Percentiles rank a stretch among this genome's conserved stretches.
Evolutionary conservation across 2,329 filamentous ascomycete genomes (phyloP).

Genomic region (Clonostachys rhizophaga): DNA sequence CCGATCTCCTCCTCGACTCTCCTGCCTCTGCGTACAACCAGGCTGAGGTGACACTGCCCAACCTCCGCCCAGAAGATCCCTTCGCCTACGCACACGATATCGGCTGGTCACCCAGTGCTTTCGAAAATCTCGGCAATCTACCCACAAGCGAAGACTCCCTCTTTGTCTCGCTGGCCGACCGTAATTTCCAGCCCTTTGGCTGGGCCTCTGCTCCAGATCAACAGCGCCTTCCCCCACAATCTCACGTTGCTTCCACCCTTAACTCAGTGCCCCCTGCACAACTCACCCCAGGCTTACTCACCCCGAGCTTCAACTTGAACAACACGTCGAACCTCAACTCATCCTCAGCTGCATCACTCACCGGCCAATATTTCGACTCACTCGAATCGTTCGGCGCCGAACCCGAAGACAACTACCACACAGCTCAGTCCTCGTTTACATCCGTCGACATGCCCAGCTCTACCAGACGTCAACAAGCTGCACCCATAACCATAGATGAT

Average conservation of each 20-base stretch:
- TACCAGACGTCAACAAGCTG: no score
- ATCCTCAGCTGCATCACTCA: no score
- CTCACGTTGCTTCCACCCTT: not conserved
- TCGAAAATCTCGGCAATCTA: not conserved
- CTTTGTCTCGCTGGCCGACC: conserved; percentile 15
- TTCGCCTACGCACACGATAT: not conserved
- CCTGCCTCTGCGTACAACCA: not conserved
- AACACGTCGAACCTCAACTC: not conserved
- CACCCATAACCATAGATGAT: no score
- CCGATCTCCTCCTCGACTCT: not conserved
- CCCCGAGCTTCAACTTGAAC: not conserved
- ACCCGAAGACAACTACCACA: no score
- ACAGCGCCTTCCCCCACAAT: not conserved
- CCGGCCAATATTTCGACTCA: no score
- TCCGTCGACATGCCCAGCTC: no score
- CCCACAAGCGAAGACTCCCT: conserved; percentile 11
- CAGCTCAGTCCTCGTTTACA: no score
- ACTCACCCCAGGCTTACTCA: not conserved
- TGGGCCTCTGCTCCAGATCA: not conserved
- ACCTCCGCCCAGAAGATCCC: not conserved
- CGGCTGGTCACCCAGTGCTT: conserved; percentile 1
- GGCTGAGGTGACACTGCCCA: not conserved
- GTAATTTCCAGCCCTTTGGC: conserved; percentile 16
- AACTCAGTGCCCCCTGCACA: not conserved
- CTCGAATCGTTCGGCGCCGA: no score